Evolutionary conservation across 345 rosid species (phyloP).

Genomic region (Alliaria petiolata): DNA sequence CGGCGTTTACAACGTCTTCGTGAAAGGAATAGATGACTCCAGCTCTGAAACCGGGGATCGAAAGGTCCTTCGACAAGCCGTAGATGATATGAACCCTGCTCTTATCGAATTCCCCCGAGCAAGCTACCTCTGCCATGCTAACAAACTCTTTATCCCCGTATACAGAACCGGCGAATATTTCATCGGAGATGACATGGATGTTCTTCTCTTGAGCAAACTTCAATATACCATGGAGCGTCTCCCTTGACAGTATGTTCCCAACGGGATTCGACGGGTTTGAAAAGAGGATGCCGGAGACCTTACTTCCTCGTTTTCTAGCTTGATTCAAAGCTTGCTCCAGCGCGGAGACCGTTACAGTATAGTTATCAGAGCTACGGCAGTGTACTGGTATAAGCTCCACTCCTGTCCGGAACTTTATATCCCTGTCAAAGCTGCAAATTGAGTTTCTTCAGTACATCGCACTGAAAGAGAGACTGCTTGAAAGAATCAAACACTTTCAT

Average conservation of each 20-base stretch:
- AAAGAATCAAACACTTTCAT: neutral
- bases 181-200: constrained; percentile 83
- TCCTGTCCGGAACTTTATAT: constrained; percentile 72
- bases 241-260: constrained; percentile 65
- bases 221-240: constrained; percentile 51
- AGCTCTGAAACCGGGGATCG: constrained; percentile 78
- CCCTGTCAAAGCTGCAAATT: constrained; percentile 78
- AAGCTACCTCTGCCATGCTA: constrained; percentile 75
- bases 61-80: constrained; percentile 87
- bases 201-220: constrained; percentile 77
- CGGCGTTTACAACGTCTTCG: constrained; percentile 59
- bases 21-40: constrained; percentile 77
- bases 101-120: constrained; percentile 61
- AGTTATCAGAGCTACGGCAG: constrained; percentile 81
- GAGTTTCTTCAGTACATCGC: neutral
- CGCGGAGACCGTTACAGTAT: constrained; percentile 54
- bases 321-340: constrained; percentile 83
- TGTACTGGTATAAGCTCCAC: constrained; percentile 86
- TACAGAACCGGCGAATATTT: constrained; percentile 77
- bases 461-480: neutral
- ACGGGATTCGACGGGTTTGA: constrained; percentile 90
- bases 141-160: constrained; percentile 73
- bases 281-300: constrained; percentile 69
- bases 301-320: constrained; percentile 74
- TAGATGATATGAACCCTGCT: constrained; percentile 77